A percentile compares a stretch with the other conserved stretches of the same genome.
These are phyloP conservation scores for Blastobotrys proliferans DNA, from an alignment of 1,139 yeast genomes.

Conservation along the genomic window DNA sequence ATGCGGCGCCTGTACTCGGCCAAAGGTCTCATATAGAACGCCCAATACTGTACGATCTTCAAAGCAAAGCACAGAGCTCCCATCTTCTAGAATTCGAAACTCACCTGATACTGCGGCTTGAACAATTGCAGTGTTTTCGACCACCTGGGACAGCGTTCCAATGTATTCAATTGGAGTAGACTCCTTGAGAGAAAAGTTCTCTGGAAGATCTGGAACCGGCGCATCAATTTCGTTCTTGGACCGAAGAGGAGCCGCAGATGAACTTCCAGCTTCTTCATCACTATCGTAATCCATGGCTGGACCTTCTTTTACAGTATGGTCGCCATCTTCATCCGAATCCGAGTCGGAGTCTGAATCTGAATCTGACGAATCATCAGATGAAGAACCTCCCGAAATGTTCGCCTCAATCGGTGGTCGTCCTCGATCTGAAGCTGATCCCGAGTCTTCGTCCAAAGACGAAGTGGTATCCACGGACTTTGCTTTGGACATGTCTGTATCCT, in stretches of 20 bases:
- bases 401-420: slow-evolving; percentile 20
- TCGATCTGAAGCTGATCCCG: slow-evolving; percentile 17
- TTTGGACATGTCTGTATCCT: slow-evolving; percentile 11
- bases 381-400: background rate
- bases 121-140: slow-evolving; percentile 68
- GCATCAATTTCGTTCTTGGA: slow-evolving; percentile 83
- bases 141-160: slow-evolving; percentile 67
- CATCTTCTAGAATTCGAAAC: slow-evolving; percentile 66
- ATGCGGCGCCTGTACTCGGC: slow-evolving; percentile 79
- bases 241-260: slow-evolving; percentile 53
- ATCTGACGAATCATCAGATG: slow-evolving; percentile 15
- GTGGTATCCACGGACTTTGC: slow-evolving; percentile 10
- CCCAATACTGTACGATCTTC: slow-evolving; percentile 76
- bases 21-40: slow-evolving; percentile 82
- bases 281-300: background rate
- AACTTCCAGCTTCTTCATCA: too few relatives aligned
- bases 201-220: slow-evolving; percentile 63
- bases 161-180: slow-evolving; percentile 65
- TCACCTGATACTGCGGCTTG: slow-evolving; percentile 82
- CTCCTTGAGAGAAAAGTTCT: slow-evolving; percentile 54
- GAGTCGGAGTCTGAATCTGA: slow-evolving; percentile 26
- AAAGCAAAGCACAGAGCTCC: slow-evolving; percentile 75
- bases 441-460: slow-evolving; percentile 12
- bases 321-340: slow-evolving; percentile 20
- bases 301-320: slow-evolving; percentile 3